These are phyloP conservation scores for Pichia sp. DNA, from an alignment of 1,139 yeast genomes.

Conservation along the genomic window DNA sequence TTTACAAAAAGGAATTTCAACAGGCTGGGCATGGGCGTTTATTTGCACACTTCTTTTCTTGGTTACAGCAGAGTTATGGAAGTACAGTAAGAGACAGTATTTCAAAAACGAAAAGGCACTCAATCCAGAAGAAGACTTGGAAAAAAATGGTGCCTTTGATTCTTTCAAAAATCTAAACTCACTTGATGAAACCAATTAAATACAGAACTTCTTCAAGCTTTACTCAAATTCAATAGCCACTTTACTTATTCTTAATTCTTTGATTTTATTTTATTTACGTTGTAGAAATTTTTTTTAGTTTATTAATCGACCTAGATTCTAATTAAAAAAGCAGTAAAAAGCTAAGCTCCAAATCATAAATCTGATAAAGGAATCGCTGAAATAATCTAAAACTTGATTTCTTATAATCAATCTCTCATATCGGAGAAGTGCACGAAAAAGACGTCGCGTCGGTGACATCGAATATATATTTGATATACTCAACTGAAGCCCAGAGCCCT, in stretches of 20 bases:
- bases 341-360: no score
- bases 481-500: slow-evolving; percentile 36
- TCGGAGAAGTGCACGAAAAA: slow-evolving; percentile 30
- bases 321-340: no score
- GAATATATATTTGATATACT: slow-evolving; percentile 26
- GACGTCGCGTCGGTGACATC: slow-evolving; percentile 24
- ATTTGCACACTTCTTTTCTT: slow-evolving; percentile 61
- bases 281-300: no score
- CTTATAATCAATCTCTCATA: slow-evolving; percentile 10
- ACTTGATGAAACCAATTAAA: no score
- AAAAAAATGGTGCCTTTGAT: slow-evolving; percentile 35
- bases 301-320: no score
- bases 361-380: no score
- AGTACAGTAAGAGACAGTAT: slow-evolving; percentile 59
- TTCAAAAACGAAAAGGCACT: slow-evolving; percentile 37
- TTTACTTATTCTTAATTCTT: no score
- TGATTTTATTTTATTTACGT: no score
- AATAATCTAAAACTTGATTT: background rate
- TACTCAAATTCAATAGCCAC: no score
- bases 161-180: slow-evolving; percentile 35
- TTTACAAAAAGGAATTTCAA: slow-evolving; percentile 66
- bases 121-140: slow-evolving; percentile 63
- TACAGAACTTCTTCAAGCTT: no score
- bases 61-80: slow-evolving; percentile 61
- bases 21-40: slow-evolving; percentile 81